Evolutionary conservation across 768 basidiomycete genomes (phyloP).

Genomic region (Nidularia pulvinata): DNA sequence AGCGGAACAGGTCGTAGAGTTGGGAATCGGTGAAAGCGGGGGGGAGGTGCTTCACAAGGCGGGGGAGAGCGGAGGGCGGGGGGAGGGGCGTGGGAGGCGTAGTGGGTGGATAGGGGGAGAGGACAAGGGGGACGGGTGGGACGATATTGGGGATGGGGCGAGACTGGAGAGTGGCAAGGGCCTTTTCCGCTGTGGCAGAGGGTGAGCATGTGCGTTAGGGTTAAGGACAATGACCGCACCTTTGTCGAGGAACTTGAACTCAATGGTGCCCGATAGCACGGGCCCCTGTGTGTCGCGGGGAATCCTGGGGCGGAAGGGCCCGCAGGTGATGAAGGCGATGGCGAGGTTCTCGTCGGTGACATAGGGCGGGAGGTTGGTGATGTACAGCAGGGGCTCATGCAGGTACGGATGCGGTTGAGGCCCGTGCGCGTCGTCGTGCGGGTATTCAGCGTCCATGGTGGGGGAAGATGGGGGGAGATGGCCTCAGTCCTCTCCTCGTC

Average conservation of each 20-base stretch:
- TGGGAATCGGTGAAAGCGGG: constrained; percentile 63
- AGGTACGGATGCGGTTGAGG: constrained; percentile 79
- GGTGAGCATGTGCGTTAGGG: neutral
- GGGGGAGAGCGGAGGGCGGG: constrained; percentile 73
- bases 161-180: constrained; percentile 80
- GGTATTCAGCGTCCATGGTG: too few species aligned
- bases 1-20: constrained; percentile 85
- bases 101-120: constrained; percentile 86
- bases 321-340: constrained; percentile 68
- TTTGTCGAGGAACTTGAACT: constrained; percentile 82
- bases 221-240: constrained; percentile 37
- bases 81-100: constrained; percentile 75
- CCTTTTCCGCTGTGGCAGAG: constrained; percentile 71
- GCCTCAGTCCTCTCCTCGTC: too few species aligned
- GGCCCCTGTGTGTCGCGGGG: constrained; percentile 53
- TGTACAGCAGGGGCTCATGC: constrained; percentile 80
- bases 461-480: too few species aligned
- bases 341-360: constrained; percentile 81
- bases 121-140: constrained; percentile 59
- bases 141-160: constrained; percentile 64
- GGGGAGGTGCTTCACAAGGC: constrained; percentile 86
- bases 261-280: constrained; percentile 71
- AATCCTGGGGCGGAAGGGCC: constrained; percentile 82
- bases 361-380: constrained; percentile 74
- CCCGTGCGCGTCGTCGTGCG: constrained; percentile 11